Evolutionary conservation across 1,284 basidiomycete genomes (phyloP).

Genomic region (Sporisorium reilianum): DNA sequence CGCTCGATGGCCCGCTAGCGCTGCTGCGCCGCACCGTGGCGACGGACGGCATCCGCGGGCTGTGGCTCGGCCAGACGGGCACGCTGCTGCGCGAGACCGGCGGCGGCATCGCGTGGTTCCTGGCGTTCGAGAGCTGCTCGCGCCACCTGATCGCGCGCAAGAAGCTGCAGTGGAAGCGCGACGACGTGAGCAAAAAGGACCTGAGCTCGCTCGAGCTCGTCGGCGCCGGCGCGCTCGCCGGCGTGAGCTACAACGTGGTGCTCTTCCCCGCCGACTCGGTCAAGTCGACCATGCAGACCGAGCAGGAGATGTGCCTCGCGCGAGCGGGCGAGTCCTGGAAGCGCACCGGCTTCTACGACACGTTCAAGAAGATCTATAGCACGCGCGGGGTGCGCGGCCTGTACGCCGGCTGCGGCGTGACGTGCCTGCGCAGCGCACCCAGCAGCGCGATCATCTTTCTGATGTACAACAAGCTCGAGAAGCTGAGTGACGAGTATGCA

Average conservation of each 20-base stretch:
- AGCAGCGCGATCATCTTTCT: constrained; percentile 59
- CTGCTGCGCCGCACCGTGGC: constrained; percentile 78
- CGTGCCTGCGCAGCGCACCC: constrained; percentile 85
- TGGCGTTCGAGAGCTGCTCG: constrained; percentile 77
- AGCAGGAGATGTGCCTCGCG: constrained; percentile 79
- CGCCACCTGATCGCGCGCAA: constrained; percentile 49
- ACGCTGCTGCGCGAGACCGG: constrained; percentile 85
- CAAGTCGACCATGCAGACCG: constrained; percentile 95
- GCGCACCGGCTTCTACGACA: constrained; percentile 77
- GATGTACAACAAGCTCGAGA: constrained; percentile 65
- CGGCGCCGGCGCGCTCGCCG: constrained; percentile 84
- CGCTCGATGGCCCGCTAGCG: constrained; percentile 77
- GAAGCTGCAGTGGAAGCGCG: constrained; percentile 63
- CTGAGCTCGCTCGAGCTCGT: constrained; percentile 85
- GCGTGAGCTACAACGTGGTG: constrained; percentile 80
- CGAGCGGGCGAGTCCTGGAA: constrained; percentile 69
- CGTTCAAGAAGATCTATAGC: constrained; percentile 80
- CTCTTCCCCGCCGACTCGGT: constrained; percentile 81
- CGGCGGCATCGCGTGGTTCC: constrained; percentile 87
- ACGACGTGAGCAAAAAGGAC: constrained; percentile 70
- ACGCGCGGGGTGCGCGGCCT: constrained; percentile 84
- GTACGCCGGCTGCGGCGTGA: constrained; percentile 94
- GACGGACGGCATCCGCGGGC: constrained; percentile 78
- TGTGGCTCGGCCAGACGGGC: constrained; percentile 89
- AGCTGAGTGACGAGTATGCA: constrained; percentile 50